Percentiles rank a stretch among this genome's conserved stretches.
Conservation (phyloP, 768 basidiomycete genomes). For the Calocybe indica region DNA sequence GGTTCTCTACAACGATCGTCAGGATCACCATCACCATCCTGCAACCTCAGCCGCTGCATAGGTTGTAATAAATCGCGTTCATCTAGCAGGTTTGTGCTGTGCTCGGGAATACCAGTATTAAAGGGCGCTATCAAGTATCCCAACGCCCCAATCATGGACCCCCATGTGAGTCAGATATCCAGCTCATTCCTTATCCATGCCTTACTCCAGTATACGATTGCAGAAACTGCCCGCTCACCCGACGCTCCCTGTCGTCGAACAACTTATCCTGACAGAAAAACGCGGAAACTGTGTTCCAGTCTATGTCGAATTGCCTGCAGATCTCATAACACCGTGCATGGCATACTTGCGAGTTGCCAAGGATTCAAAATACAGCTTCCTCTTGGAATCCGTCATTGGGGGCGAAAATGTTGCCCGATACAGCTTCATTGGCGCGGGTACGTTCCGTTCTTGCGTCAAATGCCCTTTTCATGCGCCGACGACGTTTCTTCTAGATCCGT, state of each 20-base stretch:
- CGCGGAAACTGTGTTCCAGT: constrained; percentile 91
- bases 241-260: constrained; percentile 67
- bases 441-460: constrained; percentile 11
- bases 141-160: not conserved
- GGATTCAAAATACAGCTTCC: constrained; percentile 90
- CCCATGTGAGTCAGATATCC: not conserved
- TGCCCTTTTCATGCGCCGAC: not conserved
- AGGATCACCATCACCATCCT: too few relatives aligned
- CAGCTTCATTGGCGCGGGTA: constrained; percentile 95
- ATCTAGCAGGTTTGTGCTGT: too few relatives aligned
- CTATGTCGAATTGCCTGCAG: constrained; percentile 89
- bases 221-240: constrained; percentile 69
- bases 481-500: constrained; percentile 58
- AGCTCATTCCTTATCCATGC: constrained; percentile 1
- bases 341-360: constrained; percentile 92
- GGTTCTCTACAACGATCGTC: too few relatives aligned
- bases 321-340: constrained; percentile 94
- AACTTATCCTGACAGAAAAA: constrained; percentile 74
- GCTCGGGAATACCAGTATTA: too few relatives aligned
- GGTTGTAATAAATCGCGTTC: too few relatives aligned
- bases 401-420: constrained; percentile 92
- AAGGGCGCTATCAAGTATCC: not conserved
- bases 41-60: too few relatives aligned
- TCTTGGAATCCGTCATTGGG: constrained; percentile 87
- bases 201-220: not conserved